Base-by-base conservation (phyloP, 441 rosid genomes). In the Melastoma candidum region DNA sequence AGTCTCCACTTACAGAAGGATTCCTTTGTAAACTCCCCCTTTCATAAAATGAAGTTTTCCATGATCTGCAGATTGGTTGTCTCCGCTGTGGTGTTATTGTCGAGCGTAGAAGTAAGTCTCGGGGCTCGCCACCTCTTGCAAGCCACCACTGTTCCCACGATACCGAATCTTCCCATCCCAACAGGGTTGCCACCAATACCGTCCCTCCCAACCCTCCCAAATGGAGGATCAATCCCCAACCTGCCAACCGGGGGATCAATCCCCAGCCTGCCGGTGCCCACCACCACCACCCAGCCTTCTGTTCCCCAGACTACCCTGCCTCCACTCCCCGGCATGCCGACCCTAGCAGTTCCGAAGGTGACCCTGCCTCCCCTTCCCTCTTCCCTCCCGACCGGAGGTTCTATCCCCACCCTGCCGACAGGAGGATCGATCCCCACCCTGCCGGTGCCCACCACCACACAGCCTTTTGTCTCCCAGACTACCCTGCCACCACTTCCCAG, bases 41-140 rank as follows among this genome's bases (percentile, higher is more conserved):
- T 11, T 47, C 0, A 36, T 3, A 26, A 2, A 25, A 70, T 66
- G 71, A 58, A 61, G 4, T 70, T 62, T 48, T 24, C 27, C 49
- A 61, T 32, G 22, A 11, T 26, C 43, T 58, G 52, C 47, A 0
- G 41, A 12, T 7, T 68, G 3, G 62, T 70, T 26, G 48, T 74
- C 25, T 65, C 61, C 17, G 7, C 65, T 29, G 59, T 60, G n/a
- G 46, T 63, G 27, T 25, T 64, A 8, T 32, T 67, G 26, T 52
- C 70, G 1, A 57, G 58, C 69, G 27, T 58, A 2, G 10, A 58
- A 7, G 17, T 63, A 8, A 46, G 73, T n/a, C 47, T 12, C 32
- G 70, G 65, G 4, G 70, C 72, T 52, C 74, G 79, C 17, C 60
- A 52, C 50, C 74, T 75, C 4, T 54, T 59, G 47, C 74, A 36